phyloP scores from a whole-genome alignment of 305 asterid species.

The Fraxinus sp. region DNA sequence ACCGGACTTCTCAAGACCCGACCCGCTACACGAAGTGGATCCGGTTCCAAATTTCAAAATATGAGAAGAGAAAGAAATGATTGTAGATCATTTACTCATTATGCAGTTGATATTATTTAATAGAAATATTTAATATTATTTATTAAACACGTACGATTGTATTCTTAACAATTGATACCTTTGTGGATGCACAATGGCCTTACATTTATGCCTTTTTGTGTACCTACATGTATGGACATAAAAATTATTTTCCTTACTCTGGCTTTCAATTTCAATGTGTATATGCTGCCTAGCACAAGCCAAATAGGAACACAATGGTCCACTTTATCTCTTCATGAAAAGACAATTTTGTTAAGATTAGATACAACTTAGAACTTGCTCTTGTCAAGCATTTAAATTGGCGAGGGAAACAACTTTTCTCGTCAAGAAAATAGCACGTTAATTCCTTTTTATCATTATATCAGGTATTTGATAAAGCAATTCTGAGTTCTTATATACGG shows the following conservation, averaged over 20 bases:
- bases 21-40: not conserved
- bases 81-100: not conserved
- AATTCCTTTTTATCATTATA: not conserved
- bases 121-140: not conserved
- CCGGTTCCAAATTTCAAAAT: not conserved
- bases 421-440: not conserved
- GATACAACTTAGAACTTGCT: not conserved
- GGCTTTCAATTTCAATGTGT: not conserved
- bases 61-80: not conserved
- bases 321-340: not conserved
- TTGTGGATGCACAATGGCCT: not conserved
- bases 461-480: not conserved
- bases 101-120: not conserved
- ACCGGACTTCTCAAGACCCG: not conserved
- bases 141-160: not conserved
- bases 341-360: not conserved
- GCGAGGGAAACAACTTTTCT: not conserved
- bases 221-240: not conserved
- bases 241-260: not conserved
- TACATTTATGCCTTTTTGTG: not conserved
- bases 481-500: not conserved
- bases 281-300: not conserved
- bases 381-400: not conserved
- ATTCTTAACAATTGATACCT: not conserved
- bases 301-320: not conserved